Evolutionary conservation across 192 early-diverging fungal species (phyloP), one percentile per base, ranked within the genome.

Genomic region (Entophlyctis luteolus): DNA sequence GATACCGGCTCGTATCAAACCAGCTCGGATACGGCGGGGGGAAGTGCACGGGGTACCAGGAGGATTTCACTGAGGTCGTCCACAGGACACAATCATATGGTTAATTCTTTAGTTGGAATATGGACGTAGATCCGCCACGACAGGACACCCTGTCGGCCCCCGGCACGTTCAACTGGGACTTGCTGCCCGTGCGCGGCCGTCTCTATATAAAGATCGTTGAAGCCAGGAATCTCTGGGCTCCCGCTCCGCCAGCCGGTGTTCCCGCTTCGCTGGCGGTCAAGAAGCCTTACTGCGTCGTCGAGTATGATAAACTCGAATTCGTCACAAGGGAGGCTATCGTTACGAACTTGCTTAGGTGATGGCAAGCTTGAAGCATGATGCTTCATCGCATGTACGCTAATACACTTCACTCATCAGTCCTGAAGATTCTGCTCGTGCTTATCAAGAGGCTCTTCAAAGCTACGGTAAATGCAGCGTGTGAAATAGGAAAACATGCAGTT

Each of bases 251-350:
- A 71, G 80, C 79, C 72, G 48, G 75, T 66, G 69, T 69, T 73
- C 48, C 34, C 1, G 20, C 29, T 6, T 12, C 16, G 18, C 14
- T 36, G 1, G 16, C n/a, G 32, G 28, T 20, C 20, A n/a, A 25
- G 12, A 50, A 35, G 27, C 91, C 91, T 1, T 93, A 93, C 72
- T 88, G 88, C 1, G 90, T 93, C 18, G 77, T 91, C 16, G 90
- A 91, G 76, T 93, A 91, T 67, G 91, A 93, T 80, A 91, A 91
- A 79, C 91, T 92, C 75, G 91, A 93, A 71, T 85, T 92, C 29
- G 82, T 92, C 58, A 65, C 48, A 6, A 50, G 34, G 27, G 62
- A 65, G 22, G 62, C 62, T 10, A 28, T 53, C 16, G 8, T 23
- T 10, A 50, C 62, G 20, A 53, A 50, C 14, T 25, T 35, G 3